Evolutionary conservation across 108 stramenopile genomes (phyloP).

Genomic region (Pseudonitzschia delicatissima): DNA sequence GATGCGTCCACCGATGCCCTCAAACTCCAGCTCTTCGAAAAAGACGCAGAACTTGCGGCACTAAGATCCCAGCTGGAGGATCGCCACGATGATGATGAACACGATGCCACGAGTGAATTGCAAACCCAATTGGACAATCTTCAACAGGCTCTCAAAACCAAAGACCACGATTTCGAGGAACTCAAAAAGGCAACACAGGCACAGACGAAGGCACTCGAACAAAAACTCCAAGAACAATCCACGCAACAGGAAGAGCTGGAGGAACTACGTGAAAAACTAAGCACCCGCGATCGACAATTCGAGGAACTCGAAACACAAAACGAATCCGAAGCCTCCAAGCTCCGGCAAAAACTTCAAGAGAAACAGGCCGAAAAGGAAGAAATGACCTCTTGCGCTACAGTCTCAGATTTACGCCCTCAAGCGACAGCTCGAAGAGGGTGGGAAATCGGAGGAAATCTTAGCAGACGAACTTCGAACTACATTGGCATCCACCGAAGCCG

Average conservation of each 20-base stretch:
- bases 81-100: conserved; percentile 12
- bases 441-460: background rate
- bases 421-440: background rate
- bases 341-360: background rate
- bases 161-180: background rate
- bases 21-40: conserved; percentile 53
- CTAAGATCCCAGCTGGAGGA: conserved; percentile 40
- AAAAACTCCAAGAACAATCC: background rate
- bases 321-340: background rate
- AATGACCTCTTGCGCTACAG: background rate
- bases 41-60: conserved; percentile 61
- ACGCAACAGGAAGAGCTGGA: background rate
- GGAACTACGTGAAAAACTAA: background rate
- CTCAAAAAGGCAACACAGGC: background rate
- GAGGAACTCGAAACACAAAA: background rate
- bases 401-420: conserved; percentile 1
- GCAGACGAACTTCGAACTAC: background rate
- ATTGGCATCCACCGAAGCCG: background rate
- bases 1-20: background rate
- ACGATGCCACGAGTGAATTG: background rate
- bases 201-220: background rate
- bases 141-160: background rate
- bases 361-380: background rate
- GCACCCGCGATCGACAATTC: background rate
- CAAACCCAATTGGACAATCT: background rate